Percentiles rank a stretch among this genome's conserved stretches.
phyloP scores from a whole-genome alignment of 306 rosid species.

The Corylus heterophylla region DNA sequence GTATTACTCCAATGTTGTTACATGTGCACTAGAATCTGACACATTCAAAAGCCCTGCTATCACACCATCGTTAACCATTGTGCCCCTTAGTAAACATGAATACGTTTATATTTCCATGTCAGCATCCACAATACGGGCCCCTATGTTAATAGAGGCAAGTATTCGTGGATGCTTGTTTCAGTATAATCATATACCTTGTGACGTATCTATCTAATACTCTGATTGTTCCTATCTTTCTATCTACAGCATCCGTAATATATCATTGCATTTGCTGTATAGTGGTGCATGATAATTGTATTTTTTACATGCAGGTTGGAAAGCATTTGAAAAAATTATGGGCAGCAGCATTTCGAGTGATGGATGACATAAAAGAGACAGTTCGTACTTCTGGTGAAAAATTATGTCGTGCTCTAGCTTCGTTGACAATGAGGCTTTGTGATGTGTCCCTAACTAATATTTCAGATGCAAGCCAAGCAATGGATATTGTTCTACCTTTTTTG shows the following conservation, averaged over 20 bases:
- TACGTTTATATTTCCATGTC: background rate
- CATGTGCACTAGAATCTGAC: background rate
- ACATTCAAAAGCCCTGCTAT: background rate
- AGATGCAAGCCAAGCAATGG: slow-evolving; percentile 85
- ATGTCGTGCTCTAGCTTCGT: slow-evolving; percentile 69
- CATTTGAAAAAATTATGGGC: slow-evolving; percentile 81
- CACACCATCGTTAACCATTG: background rate
- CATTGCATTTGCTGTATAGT: background rate
- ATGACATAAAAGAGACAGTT: slow-evolving; percentile 94
- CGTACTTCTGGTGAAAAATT: slow-evolving; percentile 87
- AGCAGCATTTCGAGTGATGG: slow-evolving; percentile 92
- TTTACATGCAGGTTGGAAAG: slow-evolving; percentile 60
- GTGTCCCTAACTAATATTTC: slow-evolving; percentile 70
- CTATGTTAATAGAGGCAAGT: background rate
- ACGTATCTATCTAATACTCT: background rate
- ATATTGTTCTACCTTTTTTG: slow-evolving; percentile 80
- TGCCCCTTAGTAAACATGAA: background rate
- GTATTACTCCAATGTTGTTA: background rate
- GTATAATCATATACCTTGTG: background rate
- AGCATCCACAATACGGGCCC: background rate
- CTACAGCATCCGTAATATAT: background rate
- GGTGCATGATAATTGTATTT: background rate
- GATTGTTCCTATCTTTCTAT: background rate
- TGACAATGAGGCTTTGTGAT: slow-evolving; percentile 89
- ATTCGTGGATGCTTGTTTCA: background rate